Conservation (phyloP, 345 rosid genomes). For the Dimocarpus longan region DNA sequence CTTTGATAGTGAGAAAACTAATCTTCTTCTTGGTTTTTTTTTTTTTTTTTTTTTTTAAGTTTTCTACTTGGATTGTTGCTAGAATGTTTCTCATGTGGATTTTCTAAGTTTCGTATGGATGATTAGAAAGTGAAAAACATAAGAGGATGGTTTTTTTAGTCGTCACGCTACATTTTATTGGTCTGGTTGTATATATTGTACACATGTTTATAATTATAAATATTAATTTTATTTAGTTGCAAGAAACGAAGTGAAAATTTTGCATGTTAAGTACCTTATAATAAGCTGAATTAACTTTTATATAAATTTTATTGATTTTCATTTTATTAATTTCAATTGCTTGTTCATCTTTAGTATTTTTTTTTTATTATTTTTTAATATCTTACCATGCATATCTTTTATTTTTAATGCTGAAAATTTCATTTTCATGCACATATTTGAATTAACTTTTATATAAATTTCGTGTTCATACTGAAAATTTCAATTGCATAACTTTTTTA, state of each 20-base stretch:
- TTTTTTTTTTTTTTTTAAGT: no score
- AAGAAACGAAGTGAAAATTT: background rate
- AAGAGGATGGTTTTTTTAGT: no score
- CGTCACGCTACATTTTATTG: background rate
- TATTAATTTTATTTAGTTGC: background rate
- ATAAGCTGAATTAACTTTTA: background rate
- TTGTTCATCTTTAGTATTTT: background rate
- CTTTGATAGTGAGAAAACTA: slow-evolving; percentile 65
- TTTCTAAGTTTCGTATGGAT: no score
- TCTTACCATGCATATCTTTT: background rate
- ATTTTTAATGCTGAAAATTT: background rate
- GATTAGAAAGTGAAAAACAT: no score
- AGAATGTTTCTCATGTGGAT: no score
- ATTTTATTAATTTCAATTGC: background rate
- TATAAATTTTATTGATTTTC: background rate
- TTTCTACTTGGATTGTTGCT: no score
- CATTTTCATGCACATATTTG: background rate
- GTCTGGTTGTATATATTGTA: no score
- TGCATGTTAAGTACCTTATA: background rate
- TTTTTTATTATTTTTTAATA: no score
- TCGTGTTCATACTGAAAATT: no score
- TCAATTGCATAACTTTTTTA: no score
- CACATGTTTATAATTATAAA: no score
- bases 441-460: no score
- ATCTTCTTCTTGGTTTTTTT: background rate